A percentile compares a stretch with the other conserved stretches of the same genome.
Conservation (phyloP, 2,329 filamentous ascomycete genomes). For the Talaromyces rugulosus region DNA sequence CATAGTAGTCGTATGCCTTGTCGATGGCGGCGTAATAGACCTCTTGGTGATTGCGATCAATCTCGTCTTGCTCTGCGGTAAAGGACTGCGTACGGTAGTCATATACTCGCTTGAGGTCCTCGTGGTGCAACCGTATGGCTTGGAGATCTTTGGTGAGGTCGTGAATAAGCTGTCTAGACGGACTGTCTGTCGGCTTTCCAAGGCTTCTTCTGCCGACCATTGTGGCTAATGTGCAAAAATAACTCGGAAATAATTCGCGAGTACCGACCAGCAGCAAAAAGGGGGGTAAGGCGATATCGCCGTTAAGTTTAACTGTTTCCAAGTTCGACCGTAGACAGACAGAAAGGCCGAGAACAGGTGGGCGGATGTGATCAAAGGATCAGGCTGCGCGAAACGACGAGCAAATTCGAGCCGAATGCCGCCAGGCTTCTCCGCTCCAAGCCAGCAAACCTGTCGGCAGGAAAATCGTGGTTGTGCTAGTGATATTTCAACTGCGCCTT, state of each 20-base stretch:
- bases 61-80: conserved; percentile 58
- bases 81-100: conserved; percentile 42
- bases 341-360: neutral
- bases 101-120: conserved; percentile 41
- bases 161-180: conserved; percentile 36
- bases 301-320: neutral
- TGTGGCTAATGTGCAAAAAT: neutral
- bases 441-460: neutral
- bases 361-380: neutral
- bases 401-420: neutral
- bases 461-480: neutral
- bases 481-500: neutral
- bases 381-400: neutral
- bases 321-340: neutral
- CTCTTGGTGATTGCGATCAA: conserved; percentile 59
- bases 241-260: neutral
- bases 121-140: conserved; percentile 37
- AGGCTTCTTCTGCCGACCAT: conserved; percentile 10
- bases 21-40: conserved; percentile 63
- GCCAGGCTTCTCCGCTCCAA: neutral
- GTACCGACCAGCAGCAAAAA: neutral
- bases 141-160: conserved; percentile 40
- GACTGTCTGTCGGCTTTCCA: conserved; percentile 29
- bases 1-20: conserved; percentile 62
- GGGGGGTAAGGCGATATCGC: neutral